A percentile compares a stretch with the other conserved stretches of the same genome.
Evolutionary conservation across 352 stramenopile genomes (phyloP).

Genomic region (Globisporangium radiosum): DNA sequence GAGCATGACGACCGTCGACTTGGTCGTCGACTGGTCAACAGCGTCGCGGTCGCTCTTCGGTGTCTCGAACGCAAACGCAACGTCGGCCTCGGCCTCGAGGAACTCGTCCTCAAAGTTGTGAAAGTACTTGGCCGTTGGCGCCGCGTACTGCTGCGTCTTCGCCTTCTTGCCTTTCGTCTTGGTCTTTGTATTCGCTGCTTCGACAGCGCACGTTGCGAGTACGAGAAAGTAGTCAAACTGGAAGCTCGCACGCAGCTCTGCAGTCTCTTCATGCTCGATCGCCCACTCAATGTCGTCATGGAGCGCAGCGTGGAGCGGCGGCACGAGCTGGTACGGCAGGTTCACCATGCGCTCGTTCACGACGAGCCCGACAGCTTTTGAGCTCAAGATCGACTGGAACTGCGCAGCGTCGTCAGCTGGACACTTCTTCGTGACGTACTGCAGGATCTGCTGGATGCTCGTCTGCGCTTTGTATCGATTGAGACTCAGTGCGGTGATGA

Average conservation of each 20-base stretch:
- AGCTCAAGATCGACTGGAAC: constrained; percentile 55
- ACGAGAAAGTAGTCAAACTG: constrained; percentile 83
- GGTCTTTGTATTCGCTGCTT: constrained; percentile 29
- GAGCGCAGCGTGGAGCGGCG: constrained; percentile 67
- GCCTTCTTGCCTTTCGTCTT: constrained; percentile 64
- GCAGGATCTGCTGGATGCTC: constrained; percentile 68
- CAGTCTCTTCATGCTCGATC: constrained; percentile 58
- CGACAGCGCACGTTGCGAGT: constrained; percentile 53
- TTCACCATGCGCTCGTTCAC: constrained; percentile 86
- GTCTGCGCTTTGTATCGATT: constrained; percentile 37
- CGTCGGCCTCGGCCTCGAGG: constrained; percentile 61
- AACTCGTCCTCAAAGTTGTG: constrained; percentile 88
- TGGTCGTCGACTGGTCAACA: constrained; percentile 47
- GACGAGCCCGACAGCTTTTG: constrained; percentile 58
- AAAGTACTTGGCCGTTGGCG: constrained; percentile 61
- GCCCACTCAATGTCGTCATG: constrained; percentile 86
- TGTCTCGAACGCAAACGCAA: constrained; percentile 67
- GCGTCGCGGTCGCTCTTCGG: constrained; percentile 56
- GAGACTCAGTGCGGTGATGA: constrained; percentile 76
- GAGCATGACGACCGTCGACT: constrained; percentile 73
- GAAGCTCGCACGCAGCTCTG: constrained; percentile 58
- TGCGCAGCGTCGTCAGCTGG: constrained; percentile 31
- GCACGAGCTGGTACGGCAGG: constrained; percentile 80
- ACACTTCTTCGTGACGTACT: constrained; percentile 76
- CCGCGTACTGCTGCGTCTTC: constrained; percentile 63